Conservation (phyloP, 2,329 filamentous ascomycete genomes). For the Aureobasidium mangrovei region DNA sequence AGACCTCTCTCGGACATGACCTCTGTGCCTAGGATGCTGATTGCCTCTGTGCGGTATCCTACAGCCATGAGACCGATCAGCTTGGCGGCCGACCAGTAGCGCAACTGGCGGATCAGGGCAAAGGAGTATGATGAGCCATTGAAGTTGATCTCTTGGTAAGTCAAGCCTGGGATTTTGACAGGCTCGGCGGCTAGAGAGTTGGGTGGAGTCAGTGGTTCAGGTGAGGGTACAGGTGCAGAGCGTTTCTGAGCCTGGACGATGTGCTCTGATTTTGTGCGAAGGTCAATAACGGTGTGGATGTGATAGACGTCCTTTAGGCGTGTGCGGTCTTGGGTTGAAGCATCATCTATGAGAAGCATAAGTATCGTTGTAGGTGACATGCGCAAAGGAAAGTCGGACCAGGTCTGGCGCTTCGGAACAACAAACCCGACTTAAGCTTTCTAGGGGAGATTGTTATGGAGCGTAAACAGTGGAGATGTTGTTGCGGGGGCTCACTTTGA, state of each 20-base stretch:
- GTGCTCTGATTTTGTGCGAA: conserved; percentile 72
- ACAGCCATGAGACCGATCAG: conserved; percentile 54
- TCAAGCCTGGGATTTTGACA: conserved; percentile 53
- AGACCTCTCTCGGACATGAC: conserved; percentile 67
- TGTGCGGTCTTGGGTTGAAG: conserved; percentile 55
- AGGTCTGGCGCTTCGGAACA: conserved; percentile 61
- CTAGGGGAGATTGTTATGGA: conserved; percentile 23
- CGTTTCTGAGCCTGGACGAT: conserved; percentile 57
- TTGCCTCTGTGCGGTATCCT: conserved; percentile 60
- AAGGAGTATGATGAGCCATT: conserved; percentile 64
- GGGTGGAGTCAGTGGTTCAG: conserved; percentile 36
- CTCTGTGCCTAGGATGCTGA: conserved; percentile 58
- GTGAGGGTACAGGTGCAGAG: conserved; percentile 37
- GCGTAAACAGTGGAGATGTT: background rate
- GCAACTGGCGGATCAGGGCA: conserved; percentile 57
- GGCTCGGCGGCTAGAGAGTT: conserved; percentile 47
- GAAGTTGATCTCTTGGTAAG: conserved; percentile 60
- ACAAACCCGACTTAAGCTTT: conserved; percentile 15
- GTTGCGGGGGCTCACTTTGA: conserved; percentile 38
- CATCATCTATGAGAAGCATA: conserved; percentile 50
- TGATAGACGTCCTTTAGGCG: conserved; percentile 51
- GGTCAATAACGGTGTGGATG: conserved; percentile 66
- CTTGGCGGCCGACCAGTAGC: conserved; percentile 57
- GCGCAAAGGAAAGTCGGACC: conserved; percentile 20
- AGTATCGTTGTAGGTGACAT: conserved; percentile 21